A percentile compares a stretch with the other conserved stretches of the same genome.
Conservation (phyloP, 306 rosid species). For the Begonia loranthoides region DNA sequence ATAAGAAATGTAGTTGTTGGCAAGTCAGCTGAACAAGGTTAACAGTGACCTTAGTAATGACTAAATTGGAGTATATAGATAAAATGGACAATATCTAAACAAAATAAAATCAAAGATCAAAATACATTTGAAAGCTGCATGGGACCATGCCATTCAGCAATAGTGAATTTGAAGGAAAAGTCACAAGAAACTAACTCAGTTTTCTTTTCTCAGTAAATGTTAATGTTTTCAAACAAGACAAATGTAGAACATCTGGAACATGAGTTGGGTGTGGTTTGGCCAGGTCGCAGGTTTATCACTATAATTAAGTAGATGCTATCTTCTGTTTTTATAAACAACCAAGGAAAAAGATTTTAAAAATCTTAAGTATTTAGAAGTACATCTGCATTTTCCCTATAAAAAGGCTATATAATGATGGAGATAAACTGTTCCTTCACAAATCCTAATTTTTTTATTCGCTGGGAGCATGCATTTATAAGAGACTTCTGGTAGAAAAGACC, state of each 20-base stretch:
- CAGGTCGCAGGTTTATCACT: too few species aligned
- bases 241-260: too few species aligned
- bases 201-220: too few species aligned
- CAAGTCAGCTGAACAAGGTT: conserved; percentile 45
- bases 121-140: neutral
- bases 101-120: neutral
- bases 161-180: too few species aligned
- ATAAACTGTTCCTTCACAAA: neutral
- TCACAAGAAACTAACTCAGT: too few species aligned
- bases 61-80: neutral
- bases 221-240: too few species aligned
- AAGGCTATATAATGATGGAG: neutral
- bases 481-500: neutral
- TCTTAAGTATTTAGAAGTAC: neutral
- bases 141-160: too few species aligned
- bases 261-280: too few species aligned
- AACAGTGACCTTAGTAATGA: neutral
- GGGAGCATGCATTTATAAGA: neutral
- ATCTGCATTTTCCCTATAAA: neutral
- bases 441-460: neutral
- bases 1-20: conserved; percentile 62
- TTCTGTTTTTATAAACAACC: too few species aligned
- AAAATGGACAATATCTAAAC: neutral
- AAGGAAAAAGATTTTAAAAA: too few species aligned
- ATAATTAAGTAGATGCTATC: too few species aligned